A percentile compares a stretch with the other conserved stretches of the same genome.
These are phyloP conservation scores for Parascedosporium putredinis DNA, from an alignment of 2,329 filamentous ascomycete genomes.

Conservation along the genomic window DNA sequence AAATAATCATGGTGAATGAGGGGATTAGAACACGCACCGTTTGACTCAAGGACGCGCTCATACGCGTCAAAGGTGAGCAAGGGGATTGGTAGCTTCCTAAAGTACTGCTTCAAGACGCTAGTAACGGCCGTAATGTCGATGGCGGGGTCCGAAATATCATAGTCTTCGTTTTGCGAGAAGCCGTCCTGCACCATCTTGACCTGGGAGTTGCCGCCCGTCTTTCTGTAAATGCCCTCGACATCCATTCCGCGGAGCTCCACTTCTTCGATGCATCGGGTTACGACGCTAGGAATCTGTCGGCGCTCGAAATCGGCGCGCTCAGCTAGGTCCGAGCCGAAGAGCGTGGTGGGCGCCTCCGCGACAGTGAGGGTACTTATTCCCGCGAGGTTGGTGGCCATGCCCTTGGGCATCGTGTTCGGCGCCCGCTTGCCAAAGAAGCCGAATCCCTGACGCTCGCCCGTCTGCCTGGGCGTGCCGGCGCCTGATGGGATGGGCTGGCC, in stretches of 20 bases:
- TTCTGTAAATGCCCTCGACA: constrained; percentile 93
- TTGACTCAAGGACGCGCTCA: constrained; percentile 75
- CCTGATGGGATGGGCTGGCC: constrained; percentile 16
- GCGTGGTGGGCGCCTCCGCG: constrained; percentile 44
- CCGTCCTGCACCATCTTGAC: constrained; percentile 84
- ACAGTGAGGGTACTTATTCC: constrained; percentile 29
- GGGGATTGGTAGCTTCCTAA: constrained; percentile 82
- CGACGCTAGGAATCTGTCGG: constrained; percentile 78
- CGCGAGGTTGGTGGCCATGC: constrained; percentile 23
- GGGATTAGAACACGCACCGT: constrained; percentile 40
- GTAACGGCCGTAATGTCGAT: constrained; percentile 95
- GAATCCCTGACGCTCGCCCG: constrained; percentile 45
- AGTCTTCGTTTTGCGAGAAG: constrained; percentile 78
- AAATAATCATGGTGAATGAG: too few species aligned
- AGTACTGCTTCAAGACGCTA: constrained; percentile 93
- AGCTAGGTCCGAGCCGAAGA: constrained; percentile 84
- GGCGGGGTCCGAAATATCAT: constrained; percentile 85
- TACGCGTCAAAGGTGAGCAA: constrained; percentile 90
- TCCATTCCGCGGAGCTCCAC: constrained; percentile 96
- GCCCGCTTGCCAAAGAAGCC: constrained; percentile 55
- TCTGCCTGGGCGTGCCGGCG: not conserved
- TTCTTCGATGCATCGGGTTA: constrained; percentile 90
- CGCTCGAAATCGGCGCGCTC: constrained; percentile 83
- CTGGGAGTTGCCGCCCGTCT: constrained; percentile 86
- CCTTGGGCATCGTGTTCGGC: constrained; percentile 37